A percentile compares a stretch with the other conserved stretches of the same genome.
Evolutionary conservation across 1,284 basidiomycete genomes (phyloP).

Genomic region (Malassezia japonica): DNA sequence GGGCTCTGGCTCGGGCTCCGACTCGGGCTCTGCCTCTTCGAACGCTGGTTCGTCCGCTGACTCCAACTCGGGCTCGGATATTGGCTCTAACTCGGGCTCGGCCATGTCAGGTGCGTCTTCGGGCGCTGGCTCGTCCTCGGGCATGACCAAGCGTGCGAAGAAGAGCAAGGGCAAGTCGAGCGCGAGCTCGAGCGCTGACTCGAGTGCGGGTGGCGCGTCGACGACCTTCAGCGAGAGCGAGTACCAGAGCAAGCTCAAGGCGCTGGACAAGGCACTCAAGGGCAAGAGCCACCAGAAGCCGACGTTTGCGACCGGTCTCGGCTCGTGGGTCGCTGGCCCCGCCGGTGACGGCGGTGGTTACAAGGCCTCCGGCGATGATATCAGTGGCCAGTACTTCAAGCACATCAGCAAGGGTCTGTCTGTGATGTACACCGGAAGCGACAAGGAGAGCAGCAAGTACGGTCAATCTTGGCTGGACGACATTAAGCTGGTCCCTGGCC

Average conservation of each 20-base stretch:
- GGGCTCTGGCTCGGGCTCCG: background rate
- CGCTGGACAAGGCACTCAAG: slow-evolving; percentile 7
- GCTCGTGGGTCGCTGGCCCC: slow-evolving; percentile 44
- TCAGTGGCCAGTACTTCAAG: slow-evolving; percentile 33
- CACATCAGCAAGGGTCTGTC: slow-evolving; percentile 28
- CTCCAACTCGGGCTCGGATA: background rate
- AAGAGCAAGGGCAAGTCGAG: no score
- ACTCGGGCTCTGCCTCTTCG: no score
- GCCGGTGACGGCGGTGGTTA: slow-evolving; percentile 31
- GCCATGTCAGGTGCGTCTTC: no score
- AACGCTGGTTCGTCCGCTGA: no score
- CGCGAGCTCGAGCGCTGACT: background rate
- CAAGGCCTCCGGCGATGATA: slow-evolving; percentile 29
- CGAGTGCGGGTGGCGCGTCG: no score
- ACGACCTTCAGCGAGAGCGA: background rate
- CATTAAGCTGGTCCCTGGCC: slow-evolving; percentile 26
- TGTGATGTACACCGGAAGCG: slow-evolving; percentile 24
- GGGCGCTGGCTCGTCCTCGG: no score
- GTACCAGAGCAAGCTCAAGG: slow-evolving; percentile 8
- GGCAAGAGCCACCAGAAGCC: slow-evolving; percentile 7
- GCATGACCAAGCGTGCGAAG: no score
- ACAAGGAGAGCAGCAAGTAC: slow-evolving; percentile 11
- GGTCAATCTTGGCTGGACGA: slow-evolving; percentile 27
- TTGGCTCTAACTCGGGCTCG: background rate
- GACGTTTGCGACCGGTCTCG: slow-evolving; percentile 26